Conservation (phyloP, 2,329 filamentous ascomycete species). For the Uncinocarpus reesii region DNA sequence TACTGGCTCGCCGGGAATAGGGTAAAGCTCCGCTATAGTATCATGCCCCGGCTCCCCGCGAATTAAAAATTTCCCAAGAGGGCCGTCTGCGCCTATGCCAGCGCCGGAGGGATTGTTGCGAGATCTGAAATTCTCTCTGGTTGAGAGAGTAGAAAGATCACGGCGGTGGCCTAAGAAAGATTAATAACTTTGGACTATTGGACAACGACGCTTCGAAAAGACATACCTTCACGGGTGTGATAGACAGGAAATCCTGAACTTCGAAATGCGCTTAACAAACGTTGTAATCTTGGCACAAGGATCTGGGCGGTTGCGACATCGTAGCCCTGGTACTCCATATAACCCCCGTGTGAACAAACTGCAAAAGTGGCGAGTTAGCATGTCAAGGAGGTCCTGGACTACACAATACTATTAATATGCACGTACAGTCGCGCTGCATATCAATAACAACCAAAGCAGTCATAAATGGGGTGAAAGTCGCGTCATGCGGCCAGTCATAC, state of each 20-base stretch:
- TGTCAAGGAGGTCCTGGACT: background rate
- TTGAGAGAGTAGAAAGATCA: conserved; percentile 47
- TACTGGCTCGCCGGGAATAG: conserved; percentile 39
- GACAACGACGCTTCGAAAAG: conserved; percentile 14
- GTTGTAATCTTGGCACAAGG: conserved; percentile 35
- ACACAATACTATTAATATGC: background rate
- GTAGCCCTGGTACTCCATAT: conserved; percentile 38
- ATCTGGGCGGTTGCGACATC: conserved; percentile 33
- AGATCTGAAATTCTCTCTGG: conserved; percentile 45
- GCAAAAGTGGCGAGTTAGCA: background rate
- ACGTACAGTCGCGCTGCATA: conserved; percentile 41
- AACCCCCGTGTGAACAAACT: conserved; percentile 38
- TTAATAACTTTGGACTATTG: background rate
- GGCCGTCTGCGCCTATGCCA: conserved; percentile 45
- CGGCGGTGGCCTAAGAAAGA: conserved; percentile 35
- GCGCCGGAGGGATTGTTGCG: conserved; percentile 42
- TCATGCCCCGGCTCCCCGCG: conserved; percentile 50
- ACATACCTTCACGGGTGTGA: conserved; percentile 38
- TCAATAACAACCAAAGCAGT: conserved; percentile 40
- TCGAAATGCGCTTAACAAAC: conserved; percentile 32
- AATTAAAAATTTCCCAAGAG: conserved; percentile 48
- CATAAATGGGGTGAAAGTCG: conserved; percentile 36
- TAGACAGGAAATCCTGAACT: conserved; percentile 35
- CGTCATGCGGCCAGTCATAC: conserved; percentile 41
- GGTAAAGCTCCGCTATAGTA: conserved; percentile 46